These are phyloP conservation scores for Cystobasidium pallidum DNA, from an alignment of 1,284 basidiomycete genomes.

Conservation along the genomic window DNA sequence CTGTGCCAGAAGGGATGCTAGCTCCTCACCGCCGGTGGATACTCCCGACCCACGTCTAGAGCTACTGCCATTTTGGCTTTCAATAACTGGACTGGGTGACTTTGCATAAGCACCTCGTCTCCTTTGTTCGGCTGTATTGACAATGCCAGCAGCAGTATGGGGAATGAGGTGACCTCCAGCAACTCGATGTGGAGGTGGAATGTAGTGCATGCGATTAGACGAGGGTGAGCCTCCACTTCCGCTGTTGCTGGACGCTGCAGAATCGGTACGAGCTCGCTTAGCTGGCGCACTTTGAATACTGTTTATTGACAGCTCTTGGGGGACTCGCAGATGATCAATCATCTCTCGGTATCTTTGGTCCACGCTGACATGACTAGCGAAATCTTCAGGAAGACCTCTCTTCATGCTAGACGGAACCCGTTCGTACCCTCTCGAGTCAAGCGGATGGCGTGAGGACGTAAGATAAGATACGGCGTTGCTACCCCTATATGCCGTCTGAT, in stretches of 20 bases:
- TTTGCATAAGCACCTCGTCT: not conserved
- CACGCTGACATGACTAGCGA: not conserved
- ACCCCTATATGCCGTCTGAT: not conserved
- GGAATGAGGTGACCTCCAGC: not conserved
- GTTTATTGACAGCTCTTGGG: not conserved
- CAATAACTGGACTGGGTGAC: not conserved
- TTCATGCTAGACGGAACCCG: not conserved
- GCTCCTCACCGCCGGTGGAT: not conserved
- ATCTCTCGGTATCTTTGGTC: not conserved
- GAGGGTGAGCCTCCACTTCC: not conserved
- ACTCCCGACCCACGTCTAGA: not conserved
- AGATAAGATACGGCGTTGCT: not conserved
- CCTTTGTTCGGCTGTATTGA: not conserved
- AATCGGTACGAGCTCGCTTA: slow-evolving; percentile 22
- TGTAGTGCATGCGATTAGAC: not conserved
- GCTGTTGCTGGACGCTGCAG: not conserved
- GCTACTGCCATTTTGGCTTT: not conserved
- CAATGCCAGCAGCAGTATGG: not conserved
- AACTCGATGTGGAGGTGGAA: not conserved
- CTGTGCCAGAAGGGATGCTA: not conserved
- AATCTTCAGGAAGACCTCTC: not conserved
- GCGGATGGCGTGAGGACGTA: not conserved
- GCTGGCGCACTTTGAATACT: no score
- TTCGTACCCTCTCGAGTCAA: not conserved
- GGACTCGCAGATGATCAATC: not conserved